Conservation (phyloP, 352 stramenopile genomes). For the Saprolegnia diclina region DNA sequence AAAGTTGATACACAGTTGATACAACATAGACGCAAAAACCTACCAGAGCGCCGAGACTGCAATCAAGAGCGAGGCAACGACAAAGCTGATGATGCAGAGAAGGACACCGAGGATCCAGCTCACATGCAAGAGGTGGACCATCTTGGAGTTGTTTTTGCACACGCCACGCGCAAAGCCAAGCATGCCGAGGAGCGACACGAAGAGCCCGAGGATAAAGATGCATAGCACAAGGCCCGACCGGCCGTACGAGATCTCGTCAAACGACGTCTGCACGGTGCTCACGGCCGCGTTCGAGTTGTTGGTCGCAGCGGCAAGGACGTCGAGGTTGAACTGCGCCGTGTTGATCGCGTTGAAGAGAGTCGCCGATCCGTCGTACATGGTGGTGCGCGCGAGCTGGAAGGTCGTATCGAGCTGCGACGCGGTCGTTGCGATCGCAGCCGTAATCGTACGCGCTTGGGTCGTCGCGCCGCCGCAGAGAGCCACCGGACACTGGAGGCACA, state of each 20-base stretch:
- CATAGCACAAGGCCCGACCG: conserved; percentile 64
- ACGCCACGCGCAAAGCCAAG: conserved; percentile 71
- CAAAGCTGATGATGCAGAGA: conserved; percentile 74
- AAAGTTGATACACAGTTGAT: background rate
- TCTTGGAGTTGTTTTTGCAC: conserved; percentile 64
- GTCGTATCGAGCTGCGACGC: conserved; percentile 22
- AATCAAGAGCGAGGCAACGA: conserved; percentile 60
- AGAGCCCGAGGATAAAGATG: conserved; percentile 67
- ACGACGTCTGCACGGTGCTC: conserved; percentile 50
- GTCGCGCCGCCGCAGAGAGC: conserved; percentile 7
- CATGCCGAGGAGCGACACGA: conserved; percentile 56
- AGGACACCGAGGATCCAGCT: conserved; percentile 68
- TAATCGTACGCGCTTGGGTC: background rate
- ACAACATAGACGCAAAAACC: conserved; percentile 34
- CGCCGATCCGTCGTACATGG: conserved; percentile 33
- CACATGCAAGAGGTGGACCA: conserved; percentile 69
- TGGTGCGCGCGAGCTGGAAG: conserved; percentile 14
- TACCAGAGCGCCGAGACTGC: conserved; percentile 73
- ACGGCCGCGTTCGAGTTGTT: conserved; percentile 55
- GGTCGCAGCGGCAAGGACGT: conserved; percentile 44
- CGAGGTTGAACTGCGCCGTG: conserved; percentile 35
- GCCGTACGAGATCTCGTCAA: conserved; percentile 73
- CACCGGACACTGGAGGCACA: conserved; percentile 10
- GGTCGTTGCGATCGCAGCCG: background rate
- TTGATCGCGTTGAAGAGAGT: conserved; percentile 31